phyloP scores from a whole-genome alignment of 129 eudicot genomes.

The Silybum marianum region DNA sequence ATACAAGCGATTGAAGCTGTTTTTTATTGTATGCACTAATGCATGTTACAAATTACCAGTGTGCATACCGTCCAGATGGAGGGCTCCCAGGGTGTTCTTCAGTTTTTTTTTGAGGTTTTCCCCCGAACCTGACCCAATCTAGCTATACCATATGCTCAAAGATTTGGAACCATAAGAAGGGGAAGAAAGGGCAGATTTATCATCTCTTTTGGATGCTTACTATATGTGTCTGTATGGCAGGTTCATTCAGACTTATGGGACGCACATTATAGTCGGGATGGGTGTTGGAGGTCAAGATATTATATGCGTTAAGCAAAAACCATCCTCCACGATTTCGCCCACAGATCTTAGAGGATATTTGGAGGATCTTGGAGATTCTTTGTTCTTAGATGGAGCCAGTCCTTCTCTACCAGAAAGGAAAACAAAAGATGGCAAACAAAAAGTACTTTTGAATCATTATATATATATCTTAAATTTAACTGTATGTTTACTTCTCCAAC shows the following conservation, averaged over 20 bases:
- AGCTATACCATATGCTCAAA: background rate
- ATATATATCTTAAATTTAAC: background rate
- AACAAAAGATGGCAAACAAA: conserved; percentile 59
- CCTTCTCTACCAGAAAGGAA: conserved; percentile 63
- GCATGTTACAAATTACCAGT: no score
- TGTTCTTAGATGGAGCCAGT: conserved; percentile 74
- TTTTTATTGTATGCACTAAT: no score
- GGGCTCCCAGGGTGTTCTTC: no score
- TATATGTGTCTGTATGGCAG: conserved; percentile 45
- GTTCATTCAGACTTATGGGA: conserved; percentile 93
- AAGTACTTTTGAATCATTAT: conserved; percentile 35
- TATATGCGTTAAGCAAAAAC: conserved; percentile 77
- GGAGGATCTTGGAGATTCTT: conserved; percentile 93
- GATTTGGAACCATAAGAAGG: background rate
- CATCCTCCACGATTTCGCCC: conserved; percentile 75
- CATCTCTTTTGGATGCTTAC: conserved; percentile 6
- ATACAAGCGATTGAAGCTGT: no score
- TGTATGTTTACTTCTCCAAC: background rate
- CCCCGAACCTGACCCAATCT: background rate
- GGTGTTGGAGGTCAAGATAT: conserved; percentile 97
- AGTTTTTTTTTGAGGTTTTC: no score
- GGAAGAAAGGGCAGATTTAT: background rate
- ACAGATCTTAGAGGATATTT: conserved; percentile 80
- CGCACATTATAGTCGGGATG: conserved; percentile 88
- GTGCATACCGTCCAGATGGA: no score